Evolutionary conservation across 306 rosid species (phyloP).

Genomic region (Rosa chinensis): DNA sequence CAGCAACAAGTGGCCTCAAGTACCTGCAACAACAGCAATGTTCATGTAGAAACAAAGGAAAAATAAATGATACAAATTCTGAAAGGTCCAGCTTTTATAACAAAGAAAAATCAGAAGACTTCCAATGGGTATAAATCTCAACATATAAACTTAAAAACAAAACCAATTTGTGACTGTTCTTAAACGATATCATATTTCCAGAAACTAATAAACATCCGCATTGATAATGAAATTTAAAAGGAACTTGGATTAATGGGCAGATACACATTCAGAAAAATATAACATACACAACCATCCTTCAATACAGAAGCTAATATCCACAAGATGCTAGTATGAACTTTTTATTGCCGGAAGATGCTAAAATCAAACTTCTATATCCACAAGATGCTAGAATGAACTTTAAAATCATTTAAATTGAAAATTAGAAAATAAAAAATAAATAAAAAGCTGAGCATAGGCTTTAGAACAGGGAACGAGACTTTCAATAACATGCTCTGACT

Average conservation of each 20-base stretch:
- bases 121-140: neutral
- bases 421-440: neutral
- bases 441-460: neutral
- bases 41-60: neutral
- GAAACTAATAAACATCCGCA: neutral
- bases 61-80: neutral
- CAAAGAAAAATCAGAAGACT: neutral
- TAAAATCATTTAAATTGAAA: neutral
- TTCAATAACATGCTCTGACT: neutral
- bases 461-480: neutral
- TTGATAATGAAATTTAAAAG: neutral
- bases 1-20: conserved; percentile 94
- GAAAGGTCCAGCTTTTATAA: neutral
- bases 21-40: conserved; percentile 48
- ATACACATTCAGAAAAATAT: neutral
- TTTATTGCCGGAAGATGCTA: no score
- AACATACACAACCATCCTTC: neutral
- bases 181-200: neutral
- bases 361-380: no score
- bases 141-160: neutral
- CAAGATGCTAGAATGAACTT: neutral
- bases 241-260: neutral
- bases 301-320: neutral
- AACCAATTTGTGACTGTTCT: neutral
- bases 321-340: neutral